These are phyloP conservation scores for Fusarium buharicum DNA, from an alignment of 2,329 filamentous ascomycete species.

Conservation along the genomic window DNA sequence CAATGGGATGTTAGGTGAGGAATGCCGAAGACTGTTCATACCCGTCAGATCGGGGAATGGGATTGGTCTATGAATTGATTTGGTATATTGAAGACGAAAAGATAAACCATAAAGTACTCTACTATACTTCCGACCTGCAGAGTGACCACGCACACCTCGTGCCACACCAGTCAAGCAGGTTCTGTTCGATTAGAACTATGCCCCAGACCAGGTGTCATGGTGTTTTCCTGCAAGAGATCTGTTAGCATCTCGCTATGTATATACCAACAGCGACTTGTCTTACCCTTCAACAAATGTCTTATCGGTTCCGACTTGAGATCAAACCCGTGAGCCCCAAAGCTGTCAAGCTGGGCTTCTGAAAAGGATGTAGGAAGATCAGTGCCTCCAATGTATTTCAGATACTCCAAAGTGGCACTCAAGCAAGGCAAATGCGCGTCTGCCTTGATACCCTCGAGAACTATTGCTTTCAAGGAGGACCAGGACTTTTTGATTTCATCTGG, in stretches of 20 bases:
- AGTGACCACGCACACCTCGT: too few species aligned
- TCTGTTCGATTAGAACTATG: background rate
- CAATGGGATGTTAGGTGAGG: too few species aligned
- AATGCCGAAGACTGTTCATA: too few species aligned
- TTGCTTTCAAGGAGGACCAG: constrained; percentile 63
- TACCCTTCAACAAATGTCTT: constrained; percentile 12
- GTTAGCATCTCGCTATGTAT: background rate
- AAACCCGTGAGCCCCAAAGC: constrained; percentile 69
- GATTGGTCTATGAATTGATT: too few species aligned
- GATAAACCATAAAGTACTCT: too few species aligned
- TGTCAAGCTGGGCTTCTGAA: constrained; percentile 77
- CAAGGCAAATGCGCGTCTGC: constrained; percentile 69
- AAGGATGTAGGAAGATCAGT: constrained; percentile 73
- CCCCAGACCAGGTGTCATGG: constrained; percentile 18
- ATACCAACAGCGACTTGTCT: background rate
- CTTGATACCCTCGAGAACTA: constrained; percentile 64
- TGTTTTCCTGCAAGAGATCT: background rate
- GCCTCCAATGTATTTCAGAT: constrained; percentile 71
- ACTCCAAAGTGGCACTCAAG: constrained; percentile 71
- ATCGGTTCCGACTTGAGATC: constrained; percentile 23
- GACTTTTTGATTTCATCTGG: constrained; percentile 63
- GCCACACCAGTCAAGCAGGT: background rate
- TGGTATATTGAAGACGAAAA: too few species aligned
- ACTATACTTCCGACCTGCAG: too few species aligned
- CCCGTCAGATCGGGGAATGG: too few species aligned